Conservation (phyloP, 805 yeast species). For the Kuraishia floccosa region DNA sequence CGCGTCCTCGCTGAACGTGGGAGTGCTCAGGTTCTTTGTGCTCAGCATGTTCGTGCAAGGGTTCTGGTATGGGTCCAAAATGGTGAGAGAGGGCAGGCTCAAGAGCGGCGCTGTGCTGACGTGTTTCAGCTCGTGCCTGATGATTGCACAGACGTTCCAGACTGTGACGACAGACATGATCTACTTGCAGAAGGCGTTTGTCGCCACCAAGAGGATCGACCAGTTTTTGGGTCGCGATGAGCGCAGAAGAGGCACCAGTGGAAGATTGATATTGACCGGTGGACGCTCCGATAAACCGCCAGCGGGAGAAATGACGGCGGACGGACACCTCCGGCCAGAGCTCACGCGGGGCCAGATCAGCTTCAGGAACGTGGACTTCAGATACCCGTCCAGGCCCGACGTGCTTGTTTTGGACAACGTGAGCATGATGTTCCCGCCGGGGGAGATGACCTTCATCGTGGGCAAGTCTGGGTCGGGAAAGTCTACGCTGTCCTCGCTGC, state of each 20-base stretch:
- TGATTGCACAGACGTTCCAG: slow-evolving; percentile 53
- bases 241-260: not conserved
- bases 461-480: slow-evolving; percentile 94
- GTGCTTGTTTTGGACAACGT: slow-evolving; percentile 35
- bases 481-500: slow-evolving; percentile 61
- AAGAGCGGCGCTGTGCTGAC: slow-evolving; percentile 61
- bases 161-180: slow-evolving; percentile 46
- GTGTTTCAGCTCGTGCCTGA: slow-evolving; percentile 72
- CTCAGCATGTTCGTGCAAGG: slow-evolving; percentile 81
- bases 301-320: too few relatives aligned
- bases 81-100: slow-evolving; percentile 41
- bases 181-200: slow-evolving; percentile 58
- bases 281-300: too few relatives aligned
- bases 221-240: slow-evolving; percentile 19
- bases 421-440: slow-evolving; percentile 30
- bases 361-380: slow-evolving; percentile 47
- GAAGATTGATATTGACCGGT: not conserved
- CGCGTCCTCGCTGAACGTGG: slow-evolving; percentile 42
- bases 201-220: slow-evolving; percentile 45
- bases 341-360: slow-evolving; percentile 35
- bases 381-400: slow-evolving; percentile 48
- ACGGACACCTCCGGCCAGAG: slow-evolving; percentile 13
- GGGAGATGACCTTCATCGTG: slow-evolving; percentile 48
- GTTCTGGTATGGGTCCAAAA: slow-evolving; percentile 78
- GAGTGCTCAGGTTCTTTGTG: slow-evolving; percentile 42